phyloP scores from a whole-genome alignment of 805 yeast species.

The Schwanniomyces pseudopolymorphus region DNA sequence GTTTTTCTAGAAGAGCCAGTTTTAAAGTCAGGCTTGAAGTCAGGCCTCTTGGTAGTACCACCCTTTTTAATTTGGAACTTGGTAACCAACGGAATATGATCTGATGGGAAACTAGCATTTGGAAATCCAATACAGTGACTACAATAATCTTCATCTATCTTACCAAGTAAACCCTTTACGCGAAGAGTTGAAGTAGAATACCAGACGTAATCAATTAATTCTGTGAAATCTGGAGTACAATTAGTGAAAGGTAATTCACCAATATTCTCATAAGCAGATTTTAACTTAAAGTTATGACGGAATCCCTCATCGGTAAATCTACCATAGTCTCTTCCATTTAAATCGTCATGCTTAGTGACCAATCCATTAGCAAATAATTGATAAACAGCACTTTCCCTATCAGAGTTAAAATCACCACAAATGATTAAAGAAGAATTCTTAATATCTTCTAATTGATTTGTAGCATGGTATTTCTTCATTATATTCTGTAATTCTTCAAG shows the following conservation, averaged over 20 bases:
- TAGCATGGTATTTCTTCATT: slow-evolving; percentile 48
- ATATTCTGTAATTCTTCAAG: slow-evolving; percentile 81
- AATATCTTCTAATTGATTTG: slow-evolving; percentile 47
- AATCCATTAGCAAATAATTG: slow-evolving; percentile 81
- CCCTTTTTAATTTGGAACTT: slow-evolving; percentile 68
- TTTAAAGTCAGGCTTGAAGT: slow-evolving; percentile 47
- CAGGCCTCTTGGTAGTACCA: slow-evolving; percentile 29
- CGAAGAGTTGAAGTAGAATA: slow-evolving; percentile 77
- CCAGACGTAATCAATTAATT: slow-evolving; percentile 95
- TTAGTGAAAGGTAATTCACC: slow-evolving; percentile 95
- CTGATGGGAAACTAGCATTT: slow-evolving; percentile 89
- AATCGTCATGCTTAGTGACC: slow-evolving; percentile 76
- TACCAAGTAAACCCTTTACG: slow-evolving; percentile 84
- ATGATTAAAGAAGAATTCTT: slow-evolving; percentile 74
- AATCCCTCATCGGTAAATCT: slow-evolving; percentile 87
- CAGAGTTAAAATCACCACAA: slow-evolving; percentile 96
- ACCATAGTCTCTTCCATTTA: slow-evolving; percentile 88
- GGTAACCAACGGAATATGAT: slow-evolving; percentile 85
- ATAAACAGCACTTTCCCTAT: slow-evolving; percentile 84
- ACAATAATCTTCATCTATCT: slow-evolving; percentile 76
- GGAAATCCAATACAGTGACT: slow-evolving; percentile 87
- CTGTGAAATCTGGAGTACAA: slow-evolving; percentile 89
- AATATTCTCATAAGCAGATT: slow-evolving; percentile 78
- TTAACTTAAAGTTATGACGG: slow-evolving; percentile 74
- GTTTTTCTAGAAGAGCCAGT: slow-evolving; percentile 43